Evolutionary conservation across 1,139 yeast genomes (phyloP).

Genomic region (Debaryomyces subglobosus): DNA sequence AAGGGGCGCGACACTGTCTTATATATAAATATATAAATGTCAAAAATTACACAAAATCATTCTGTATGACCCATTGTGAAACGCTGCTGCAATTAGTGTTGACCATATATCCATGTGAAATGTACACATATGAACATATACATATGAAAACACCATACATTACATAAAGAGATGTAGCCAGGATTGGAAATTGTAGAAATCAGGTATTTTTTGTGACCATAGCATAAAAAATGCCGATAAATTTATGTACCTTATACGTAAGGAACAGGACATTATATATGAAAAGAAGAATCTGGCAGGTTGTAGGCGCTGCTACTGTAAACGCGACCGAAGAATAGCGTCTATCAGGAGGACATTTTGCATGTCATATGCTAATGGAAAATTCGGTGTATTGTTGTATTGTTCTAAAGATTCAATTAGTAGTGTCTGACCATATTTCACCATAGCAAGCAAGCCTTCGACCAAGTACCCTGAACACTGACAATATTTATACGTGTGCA

Average conservation of each 20-base stretch:
- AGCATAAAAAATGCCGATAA: background rate
- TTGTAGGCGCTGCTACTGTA: background rate
- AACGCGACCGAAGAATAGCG: background rate
- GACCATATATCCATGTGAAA: too few species aligned
- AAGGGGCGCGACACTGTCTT: too few species aligned
- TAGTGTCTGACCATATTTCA: slow-evolving; percentile 7
- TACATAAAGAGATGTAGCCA: too few species aligned
- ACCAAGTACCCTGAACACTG: background rate
- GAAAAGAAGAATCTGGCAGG: background rate
- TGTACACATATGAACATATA: too few species aligned
- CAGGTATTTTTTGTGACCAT: background rate
- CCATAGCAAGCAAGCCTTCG: slow-evolving; percentile 3
- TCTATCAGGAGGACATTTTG: background rate
- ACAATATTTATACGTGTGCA: background rate
- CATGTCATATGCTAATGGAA: background rate
- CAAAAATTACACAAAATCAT: too few species aligned
- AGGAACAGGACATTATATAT: background rate
- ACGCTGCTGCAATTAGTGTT: too few species aligned
- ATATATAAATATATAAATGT: too few species aligned
- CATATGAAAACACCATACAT: too few species aligned
- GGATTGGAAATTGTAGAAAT: too few species aligned
- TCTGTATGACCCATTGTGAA: too few species aligned
- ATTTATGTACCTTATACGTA: background rate
- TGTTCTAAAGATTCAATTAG: background rate
- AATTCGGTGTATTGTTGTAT: background rate